Evolutionary conservation across 495 filamentous ascomycete genomes (phyloP).

Genomic region (Penicillium psychrofluorescens): DNA sequence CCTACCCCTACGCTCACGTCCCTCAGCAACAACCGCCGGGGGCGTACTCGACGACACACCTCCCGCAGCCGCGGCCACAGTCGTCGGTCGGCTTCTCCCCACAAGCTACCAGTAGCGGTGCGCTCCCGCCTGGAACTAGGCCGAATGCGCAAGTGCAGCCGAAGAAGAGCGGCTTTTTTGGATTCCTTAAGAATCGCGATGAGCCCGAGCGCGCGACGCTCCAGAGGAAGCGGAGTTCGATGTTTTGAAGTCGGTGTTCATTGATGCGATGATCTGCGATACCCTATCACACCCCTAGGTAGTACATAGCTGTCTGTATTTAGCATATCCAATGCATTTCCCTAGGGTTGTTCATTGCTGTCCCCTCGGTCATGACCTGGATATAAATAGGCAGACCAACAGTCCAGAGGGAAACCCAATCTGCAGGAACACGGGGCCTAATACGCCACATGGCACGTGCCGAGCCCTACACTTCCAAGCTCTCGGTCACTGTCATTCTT

Average conservation of each 20-base stretch:
- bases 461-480: too few species aligned
- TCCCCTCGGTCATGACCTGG: too few species aligned
- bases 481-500: too few species aligned
- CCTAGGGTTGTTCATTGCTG: background rate
- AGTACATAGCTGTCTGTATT: background rate
- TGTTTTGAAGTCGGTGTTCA: slow-evolving; percentile 32
- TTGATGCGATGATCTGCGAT: slow-evolving; percentile 2
- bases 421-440: too few species aligned
- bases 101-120: slow-evolving; percentile 11
- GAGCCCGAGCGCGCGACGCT: slow-evolving; percentile 29
- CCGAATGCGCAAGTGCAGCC: slow-evolving; percentile 18
- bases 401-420: too few species aligned
- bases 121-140: slow-evolving; percentile 4
- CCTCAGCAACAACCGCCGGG: slow-evolving; percentile 1
- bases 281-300: slow-evolving; percentile 2
- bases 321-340: background rate
- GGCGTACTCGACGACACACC: slow-evolving; percentile 16
- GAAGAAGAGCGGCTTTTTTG: slow-evolving; percentile 47
- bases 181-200: slow-evolving; percentile 25
- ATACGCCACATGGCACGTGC: too few species aligned
- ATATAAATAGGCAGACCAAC: too few species aligned
- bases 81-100: slow-evolving; percentile 13
- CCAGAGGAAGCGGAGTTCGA: slow-evolving; percentile 45
- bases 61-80: slow-evolving; percentile 11
- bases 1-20: slow-evolving; percentile 8